Conservation (phyloP, 495 filamentous ascomycete species). For the Aspergillus funiculosus region DNA sequence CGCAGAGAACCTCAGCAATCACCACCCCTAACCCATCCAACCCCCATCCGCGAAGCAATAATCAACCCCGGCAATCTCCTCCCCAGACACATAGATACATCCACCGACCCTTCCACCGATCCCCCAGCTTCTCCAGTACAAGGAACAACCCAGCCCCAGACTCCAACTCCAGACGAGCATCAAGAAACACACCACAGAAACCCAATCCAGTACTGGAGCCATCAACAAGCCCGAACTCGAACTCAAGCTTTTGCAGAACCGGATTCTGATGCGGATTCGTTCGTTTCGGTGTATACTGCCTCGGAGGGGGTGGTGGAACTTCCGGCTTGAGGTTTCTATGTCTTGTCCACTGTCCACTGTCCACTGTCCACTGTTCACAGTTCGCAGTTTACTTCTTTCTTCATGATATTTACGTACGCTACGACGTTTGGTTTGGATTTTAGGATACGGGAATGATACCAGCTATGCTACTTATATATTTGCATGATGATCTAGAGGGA, state of each 20-base stretch:
- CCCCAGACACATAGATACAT: not conserved
- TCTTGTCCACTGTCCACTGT: not conserved
- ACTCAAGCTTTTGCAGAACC: too few species aligned
- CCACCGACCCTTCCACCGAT: not conserved
- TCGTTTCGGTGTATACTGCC: not conserved
- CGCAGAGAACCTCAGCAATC: not conserved
- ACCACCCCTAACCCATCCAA: constrained; percentile 2
- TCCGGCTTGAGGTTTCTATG: not conserved
- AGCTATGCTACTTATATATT: too few species aligned
- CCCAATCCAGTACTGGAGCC: too few species aligned
- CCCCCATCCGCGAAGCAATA: not conserved
- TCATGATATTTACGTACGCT: too few species aligned
- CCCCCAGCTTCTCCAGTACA: not conserved
- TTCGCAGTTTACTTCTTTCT: too few species aligned
- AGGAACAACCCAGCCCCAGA: not conserved
- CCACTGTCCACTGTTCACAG: too few species aligned
- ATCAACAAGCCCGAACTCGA: too few species aligned
- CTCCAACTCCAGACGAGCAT: too few species aligned
- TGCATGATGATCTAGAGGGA: too few species aligned
- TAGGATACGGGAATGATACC: too few species aligned
- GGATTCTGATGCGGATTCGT: not conserved
- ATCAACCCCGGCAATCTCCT: not conserved
- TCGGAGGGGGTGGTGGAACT: not conserved
- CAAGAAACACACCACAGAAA: too few species aligned
- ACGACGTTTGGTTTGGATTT: too few species aligned